Base-by-base conservation (phyloP, 305 asterid genomes). In the Salvia sclarea region DNA sequence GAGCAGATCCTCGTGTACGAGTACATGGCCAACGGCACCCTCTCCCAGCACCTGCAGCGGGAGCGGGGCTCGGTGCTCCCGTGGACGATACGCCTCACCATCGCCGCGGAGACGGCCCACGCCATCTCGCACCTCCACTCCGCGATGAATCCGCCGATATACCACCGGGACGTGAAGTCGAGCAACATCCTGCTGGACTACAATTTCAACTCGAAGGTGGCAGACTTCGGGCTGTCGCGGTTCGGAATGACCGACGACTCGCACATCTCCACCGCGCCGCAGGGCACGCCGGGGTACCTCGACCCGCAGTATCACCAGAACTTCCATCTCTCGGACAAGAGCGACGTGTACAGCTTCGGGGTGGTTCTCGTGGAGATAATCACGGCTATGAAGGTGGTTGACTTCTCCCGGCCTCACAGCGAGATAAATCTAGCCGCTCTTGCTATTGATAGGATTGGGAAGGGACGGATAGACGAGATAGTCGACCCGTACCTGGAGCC, bases 301-400 rank as follows among this genome's bases (percentile, higher is more conserved):
- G 99, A 94, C 62, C 99, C 99, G 14, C 99, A 94, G 63, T 94
- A 94, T 64, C 99, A 94, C 52, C 99, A 91, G 75, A 94, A 89
- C 79, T 94, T 83, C 89, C 97, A 91, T 75, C 90, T 94, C 9
- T 94, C 99, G 3, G 99, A 94, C 61, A 94, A 91, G 66, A 94
- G 99, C 35, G 99, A 94, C 6, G 98, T 94, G 6, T 94, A 94
- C 78, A 94, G 99, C 48, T 91, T 94, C 3, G 98, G 98, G 4
- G 99, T 94, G 14, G 99, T 94, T 35, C 96, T 91, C 25, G 84
- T 91, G 10, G 99, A 94, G 77, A 91, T 91, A 59, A 85, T 94
- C 12, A 82, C 99, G 0, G 95, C 96, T 21, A 65, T 79, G 88
- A 87, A 86, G 76, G 99, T 79, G 44, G 98, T 94, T 1, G 99